Conservation (phyloP, 2,329 filamentous ascomycete species). For the Epichloe uncinata region DNA sequence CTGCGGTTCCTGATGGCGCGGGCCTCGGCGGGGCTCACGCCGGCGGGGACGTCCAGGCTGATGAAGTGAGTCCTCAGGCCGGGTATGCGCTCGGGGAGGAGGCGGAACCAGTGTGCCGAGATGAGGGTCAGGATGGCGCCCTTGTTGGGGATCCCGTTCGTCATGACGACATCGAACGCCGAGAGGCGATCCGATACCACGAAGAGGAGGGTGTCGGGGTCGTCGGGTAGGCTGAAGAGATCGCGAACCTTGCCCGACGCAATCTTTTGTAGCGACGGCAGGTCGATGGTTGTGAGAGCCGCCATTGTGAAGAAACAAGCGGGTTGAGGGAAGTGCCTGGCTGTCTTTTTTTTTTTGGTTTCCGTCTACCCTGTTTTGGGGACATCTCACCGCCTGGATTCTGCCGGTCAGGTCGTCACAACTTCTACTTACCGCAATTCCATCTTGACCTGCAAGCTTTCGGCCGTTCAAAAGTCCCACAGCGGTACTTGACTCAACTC, state of each 20-base stretch:
- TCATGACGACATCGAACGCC: slow-evolving; percentile 85
- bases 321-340: background rate
- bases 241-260: slow-evolving; percentile 61
- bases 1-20: slow-evolving; percentile 45
- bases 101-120: slow-evolving; percentile 40
- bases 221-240: slow-evolving; percentile 58
- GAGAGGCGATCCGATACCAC: slow-evolving; percentile 84
- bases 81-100: slow-evolving; percentile 31
- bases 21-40: slow-evolving; percentile 27
- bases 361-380: too few species aligned
- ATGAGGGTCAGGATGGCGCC: slow-evolving; percentile 35
- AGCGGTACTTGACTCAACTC: too few species aligned
- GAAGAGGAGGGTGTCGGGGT: slow-evolving; percentile 54
- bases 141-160: slow-evolving; percentile 49
- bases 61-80: slow-evolving; percentile 40
- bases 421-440: too few species aligned
- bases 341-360: too few species aligned
- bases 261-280: slow-evolving; percentile 22
- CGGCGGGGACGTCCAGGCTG: slow-evolving; percentile 26
- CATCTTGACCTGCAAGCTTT: too few species aligned
- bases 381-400: too few species aligned
- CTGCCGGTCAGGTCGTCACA: too few species aligned
- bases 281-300: slow-evolving; percentile 16
- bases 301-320: background rate
- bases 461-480: too few species aligned